These are phyloP conservation scores for Globisporangium lucens DNA, from an alignment of 352 stramenopile species.

Conservation along the genomic window DNA sequence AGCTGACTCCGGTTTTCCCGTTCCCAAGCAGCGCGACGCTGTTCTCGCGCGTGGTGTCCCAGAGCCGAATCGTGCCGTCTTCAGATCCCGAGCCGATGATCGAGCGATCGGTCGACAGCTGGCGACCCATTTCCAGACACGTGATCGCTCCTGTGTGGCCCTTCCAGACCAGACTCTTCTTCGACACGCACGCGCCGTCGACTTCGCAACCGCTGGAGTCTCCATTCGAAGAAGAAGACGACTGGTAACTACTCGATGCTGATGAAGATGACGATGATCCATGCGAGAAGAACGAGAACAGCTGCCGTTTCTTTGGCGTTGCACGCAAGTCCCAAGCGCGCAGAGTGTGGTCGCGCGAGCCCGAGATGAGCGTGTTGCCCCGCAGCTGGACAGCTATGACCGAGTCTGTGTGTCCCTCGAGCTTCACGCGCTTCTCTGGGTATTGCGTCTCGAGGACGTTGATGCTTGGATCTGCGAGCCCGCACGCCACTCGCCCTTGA, in stretches of 20 bases:
- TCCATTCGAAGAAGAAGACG: constrained; percentile 17
- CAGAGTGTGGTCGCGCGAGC: constrained; percentile 67
- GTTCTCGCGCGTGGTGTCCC: constrained; percentile 64
- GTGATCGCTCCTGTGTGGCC: constrained; percentile 61
- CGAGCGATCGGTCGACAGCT: constrained; percentile 52
- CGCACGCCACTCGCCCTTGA: constrained; percentile 49
- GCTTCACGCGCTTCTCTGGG: constrained; percentile 30
- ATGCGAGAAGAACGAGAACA: constrained; percentile 63
- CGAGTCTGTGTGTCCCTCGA: constrained; percentile 59
- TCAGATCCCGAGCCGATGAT: constrained; percentile 66
- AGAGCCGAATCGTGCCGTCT: constrained; percentile 69
- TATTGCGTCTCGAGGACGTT: constrained; percentile 38
- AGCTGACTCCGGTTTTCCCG: constrained; percentile 42
- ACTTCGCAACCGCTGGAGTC: constrained; percentile 31
- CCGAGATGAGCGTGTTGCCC: constrained; percentile 61
- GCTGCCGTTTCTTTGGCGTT: constrained; percentile 49
- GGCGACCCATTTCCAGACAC: constrained; percentile 70
- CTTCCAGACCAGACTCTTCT: constrained; percentile 56
- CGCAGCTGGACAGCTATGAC: constrained; percentile 57
- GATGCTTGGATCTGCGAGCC: constrained; percentile 36
- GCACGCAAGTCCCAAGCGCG: constrained; percentile 67
- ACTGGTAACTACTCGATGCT: background rate
- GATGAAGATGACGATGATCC: background rate
- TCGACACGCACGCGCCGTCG: constrained; percentile 53
- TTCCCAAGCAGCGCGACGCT: constrained; percentile 51